Evolutionary conservation across 352 stramenopile species (phyloP), one percentile per base, ranked within the genome.

Genomic region (Phytophthora meadii): DNA sequence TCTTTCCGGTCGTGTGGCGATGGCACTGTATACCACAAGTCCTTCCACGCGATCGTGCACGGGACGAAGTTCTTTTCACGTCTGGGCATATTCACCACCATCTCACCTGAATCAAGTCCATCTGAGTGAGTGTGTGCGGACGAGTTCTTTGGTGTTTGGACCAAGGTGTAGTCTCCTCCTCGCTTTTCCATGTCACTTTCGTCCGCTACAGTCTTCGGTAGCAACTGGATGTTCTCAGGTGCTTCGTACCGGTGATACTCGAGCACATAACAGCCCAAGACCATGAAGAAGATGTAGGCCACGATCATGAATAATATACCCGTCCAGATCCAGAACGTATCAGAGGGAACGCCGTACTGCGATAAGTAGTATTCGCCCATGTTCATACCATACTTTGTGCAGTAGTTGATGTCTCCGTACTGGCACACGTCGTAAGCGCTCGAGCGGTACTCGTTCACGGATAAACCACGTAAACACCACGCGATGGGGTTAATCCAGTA

Each of bases 201-300:
- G 14, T 39, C 27, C 15, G 27, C 25, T 15, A 51, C 45, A 37
- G 45, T 41, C 28, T 53, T 53, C 14, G 46, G 27, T 25, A 53
- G 27, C 10, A 51, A 17, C 14, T 51, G 45, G 2, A 51, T 40
- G 28, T 40, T 53, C 9, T 39, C 27, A 2, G 46, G 28, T 14
- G 27, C 46, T 17, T 53, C 46, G 7, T 53, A 53, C 24, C 46
- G 46, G 5, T 53, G 27, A 19, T 53, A 53, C n/a, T 53, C 46
- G 27, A 53, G 46, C 2, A 53, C 46, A 40, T 41, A 53, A 12
- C 27, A 39, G 5, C 28, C 46, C 46, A 53, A 17, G 1, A 15
- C 27, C 46, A 53, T 53, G 28, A 53, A 53, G 46, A 53, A 53
- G n/a, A 53, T 53, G 32, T 53, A 53, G 2, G 46, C 46, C 46